A percentile compares a stretch with the other conserved stretches of the same genome.
phyloP scores from a whole-genome alignment of 768 basidiomycete genomes.

The Floccularia luteovirens region DNA sequence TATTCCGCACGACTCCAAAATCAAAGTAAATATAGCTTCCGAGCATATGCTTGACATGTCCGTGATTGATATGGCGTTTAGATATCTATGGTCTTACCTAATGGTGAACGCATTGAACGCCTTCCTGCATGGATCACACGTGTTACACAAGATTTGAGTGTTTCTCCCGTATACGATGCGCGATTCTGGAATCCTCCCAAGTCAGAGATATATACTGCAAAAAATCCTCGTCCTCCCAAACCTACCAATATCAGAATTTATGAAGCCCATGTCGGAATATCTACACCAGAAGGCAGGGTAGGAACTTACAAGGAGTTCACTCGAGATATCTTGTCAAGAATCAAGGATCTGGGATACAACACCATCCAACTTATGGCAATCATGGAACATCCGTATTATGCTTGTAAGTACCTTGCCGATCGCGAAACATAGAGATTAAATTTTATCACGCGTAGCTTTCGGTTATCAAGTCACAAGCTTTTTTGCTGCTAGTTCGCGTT shows the following conservation, averaged over 20 bases:
- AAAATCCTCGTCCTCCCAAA: slow-evolving; percentile 62
- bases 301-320: slow-evolving; percentile 98
- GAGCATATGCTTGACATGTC: neutral
- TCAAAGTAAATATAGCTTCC: slow-evolving; percentile 58
- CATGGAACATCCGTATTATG: slow-evolving; percentile 98
- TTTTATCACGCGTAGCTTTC: slow-evolving; percentile 54
- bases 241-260: slow-evolving; percentile 76
- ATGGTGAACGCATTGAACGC: slow-evolving; percentile 79
- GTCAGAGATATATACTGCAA: slow-evolving; percentile 70
- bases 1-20: slow-evolving; percentile 91
- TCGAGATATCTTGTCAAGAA: slow-evolving; percentile 72
- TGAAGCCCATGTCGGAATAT: slow-evolving; percentile 98
- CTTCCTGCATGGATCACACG: slow-evolving; percentile 92
- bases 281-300: slow-evolving; percentile 78
- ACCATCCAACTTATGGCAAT: slow-evolving; percentile 97
- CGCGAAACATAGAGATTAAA: too few species aligned
- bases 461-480: slow-evolving; percentile 98
- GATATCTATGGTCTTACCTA: slow-evolving; percentile 88
- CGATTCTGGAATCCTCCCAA: slow-evolving; percentile 97
- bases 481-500: slow-evolving; percentile 96
- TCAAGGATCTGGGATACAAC: slow-evolving; percentile 91
- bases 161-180: slow-evolving; percentile 91
- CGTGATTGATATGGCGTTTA: slow-evolving; percentile 18
- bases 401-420: slow-evolving; percentile 64
- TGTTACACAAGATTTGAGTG: slow-evolving; percentile 87